These are phyloP conservation scores for Lichtheimia ornata DNA, from an alignment of 371 early-diverging fungal genomes.

Conservation along the genomic window DNA sequence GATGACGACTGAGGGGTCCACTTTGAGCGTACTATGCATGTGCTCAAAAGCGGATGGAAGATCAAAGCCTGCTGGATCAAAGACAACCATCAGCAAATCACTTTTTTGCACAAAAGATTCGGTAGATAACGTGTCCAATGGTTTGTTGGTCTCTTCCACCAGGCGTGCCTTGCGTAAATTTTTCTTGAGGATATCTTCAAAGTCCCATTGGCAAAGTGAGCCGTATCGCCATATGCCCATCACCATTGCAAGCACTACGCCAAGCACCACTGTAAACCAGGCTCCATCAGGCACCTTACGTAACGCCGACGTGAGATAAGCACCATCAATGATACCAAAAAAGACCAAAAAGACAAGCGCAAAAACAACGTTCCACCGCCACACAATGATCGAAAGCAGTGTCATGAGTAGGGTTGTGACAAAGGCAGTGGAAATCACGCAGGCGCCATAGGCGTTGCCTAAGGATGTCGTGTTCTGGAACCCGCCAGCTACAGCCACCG, in stretches of 20 bases:
- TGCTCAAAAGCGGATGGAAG: conserved; percentile 31
- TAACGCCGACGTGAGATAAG: conserved; percentile 31
- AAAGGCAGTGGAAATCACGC: conserved; percentile 25
- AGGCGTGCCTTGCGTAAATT: conserved; percentile 2
- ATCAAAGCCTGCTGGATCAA: conserved; percentile 27
- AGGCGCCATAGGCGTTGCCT: conserved; percentile 36
- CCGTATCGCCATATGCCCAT: conserved; percentile 39
- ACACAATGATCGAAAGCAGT: conserved; percentile 27
- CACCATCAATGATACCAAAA: conserved; percentile 32
- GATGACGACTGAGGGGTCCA: conserved; percentile 28
- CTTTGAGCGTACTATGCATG: conserved; percentile 20
- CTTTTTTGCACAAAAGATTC: not conserved
- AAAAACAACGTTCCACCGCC: conserved; percentile 26
- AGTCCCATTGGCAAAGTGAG: conserved; percentile 18
- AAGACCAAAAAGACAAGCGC: conserved; percentile 24
- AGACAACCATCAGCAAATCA: conserved; percentile 27
- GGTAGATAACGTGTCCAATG: not conserved
- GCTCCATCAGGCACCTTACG: conserved; percentile 33
- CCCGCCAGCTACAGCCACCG: conserved; percentile 37
- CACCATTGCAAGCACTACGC: conserved; percentile 15
- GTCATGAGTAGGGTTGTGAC: conserved; percentile 34
- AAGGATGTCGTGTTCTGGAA: conserved; percentile 41
- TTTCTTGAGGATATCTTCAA: conserved; percentile 13
- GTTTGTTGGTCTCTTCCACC: not conserved
- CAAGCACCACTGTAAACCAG: conserved; percentile 35